phyloP scores from a whole-genome alignment of 2,329 filamentous ascomycete species.

The Monosporascus sp. region DNA sequence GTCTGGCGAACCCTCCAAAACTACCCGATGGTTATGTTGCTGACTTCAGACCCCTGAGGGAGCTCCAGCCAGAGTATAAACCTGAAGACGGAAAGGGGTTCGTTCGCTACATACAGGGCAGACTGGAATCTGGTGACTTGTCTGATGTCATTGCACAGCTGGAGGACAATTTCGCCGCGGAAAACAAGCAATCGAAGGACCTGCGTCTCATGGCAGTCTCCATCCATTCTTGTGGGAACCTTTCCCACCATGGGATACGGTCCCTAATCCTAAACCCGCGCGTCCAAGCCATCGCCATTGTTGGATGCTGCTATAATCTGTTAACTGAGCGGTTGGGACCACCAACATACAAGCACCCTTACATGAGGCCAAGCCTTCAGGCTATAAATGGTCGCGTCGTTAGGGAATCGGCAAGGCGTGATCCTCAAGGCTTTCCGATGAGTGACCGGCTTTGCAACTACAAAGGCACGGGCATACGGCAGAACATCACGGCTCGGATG shows the following conservation, averaged over 20 bases:
- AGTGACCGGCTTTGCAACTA: constrained; percentile 62
- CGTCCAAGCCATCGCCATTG: constrained; percentile 86
- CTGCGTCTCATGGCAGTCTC: constrained; percentile 78
- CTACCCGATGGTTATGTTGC: constrained; percentile 25
- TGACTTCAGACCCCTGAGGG: constrained; percentile 47
- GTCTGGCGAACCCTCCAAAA: constrained; percentile 28
- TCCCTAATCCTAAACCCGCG: constrained; percentile 79
- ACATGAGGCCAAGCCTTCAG: constrained; percentile 64
- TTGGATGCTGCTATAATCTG: constrained; percentile 97
- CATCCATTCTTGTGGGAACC: constrained; percentile 93
- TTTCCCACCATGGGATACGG: constrained; percentile 90
- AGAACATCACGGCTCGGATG: constrained; percentile 96
- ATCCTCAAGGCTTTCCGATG: constrained; percentile 93
- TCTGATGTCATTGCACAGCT: constrained; percentile 27
- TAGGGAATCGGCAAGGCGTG: constrained; percentile 64
- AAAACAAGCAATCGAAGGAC: constrained; percentile 26
- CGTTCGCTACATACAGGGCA: constrained; percentile 73
- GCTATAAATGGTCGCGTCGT: constrained; percentile 63
- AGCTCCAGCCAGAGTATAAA: constrained; percentile 47
- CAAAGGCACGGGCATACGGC: constrained; percentile 59
- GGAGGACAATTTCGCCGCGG: constrained; percentile 23
- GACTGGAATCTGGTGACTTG: constrained; percentile 69
- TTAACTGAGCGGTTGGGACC: constrained; percentile 85
- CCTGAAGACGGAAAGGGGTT: constrained; percentile 59
- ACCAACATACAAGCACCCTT: constrained; percentile 78